A percentile compares a stretch with the other conserved stretches of the same genome.
phyloP scores from a whole-genome alignment of 2,329 filamentous ascomycete genomes.

The Keithomyces neogunnii region DNA sequence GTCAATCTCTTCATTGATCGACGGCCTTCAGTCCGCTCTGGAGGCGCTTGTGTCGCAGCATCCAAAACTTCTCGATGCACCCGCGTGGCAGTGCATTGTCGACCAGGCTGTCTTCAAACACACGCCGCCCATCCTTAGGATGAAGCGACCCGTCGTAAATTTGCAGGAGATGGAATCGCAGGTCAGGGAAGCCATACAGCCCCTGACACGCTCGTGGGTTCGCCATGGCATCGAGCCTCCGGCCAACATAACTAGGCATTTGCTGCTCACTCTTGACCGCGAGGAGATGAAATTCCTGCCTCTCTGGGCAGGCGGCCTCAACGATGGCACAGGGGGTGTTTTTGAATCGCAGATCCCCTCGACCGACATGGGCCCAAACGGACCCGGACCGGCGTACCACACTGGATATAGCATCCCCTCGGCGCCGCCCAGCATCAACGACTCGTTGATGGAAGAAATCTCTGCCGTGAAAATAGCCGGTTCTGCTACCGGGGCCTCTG shows the following conservation, averaged over 20 bases:
- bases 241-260: conserved; percentile 30
- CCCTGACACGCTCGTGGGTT: conserved; percentile 16
- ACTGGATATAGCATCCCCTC: conserved; percentile 33
- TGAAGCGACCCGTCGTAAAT: conserved; percentile 11
- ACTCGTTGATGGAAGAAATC: conserved; percentile 28
- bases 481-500: conserved; percentile 23
- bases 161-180: conserved; percentile 13
- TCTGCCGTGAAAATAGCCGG: conserved; percentile 23
- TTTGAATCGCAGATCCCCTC: conserved; percentile 33
- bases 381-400: conserved; percentile 38
- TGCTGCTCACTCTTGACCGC: conserved; percentile 44
- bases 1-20: background rate
- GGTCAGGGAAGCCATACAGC: conserved; percentile 14
- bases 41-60: background rate
- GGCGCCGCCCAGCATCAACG: conserved; percentile 22
- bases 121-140: background rate
- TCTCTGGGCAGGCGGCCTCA: conserved; percentile 52
- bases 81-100: background rate
- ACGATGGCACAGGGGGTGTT: conserved; percentile 43
- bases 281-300: conserved; percentile 56
- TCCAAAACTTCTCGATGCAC: background rate
- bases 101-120: background rate
- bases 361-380: conserved; percentile 34
- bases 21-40: background rate
- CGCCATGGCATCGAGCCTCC: conserved; percentile 23